A percentile compares a stretch with the other conserved stretches of the same genome.
phyloP scores from a whole-genome alignment of 2,329 filamentous ascomycete species.

The Neonectria hederae region DNA sequence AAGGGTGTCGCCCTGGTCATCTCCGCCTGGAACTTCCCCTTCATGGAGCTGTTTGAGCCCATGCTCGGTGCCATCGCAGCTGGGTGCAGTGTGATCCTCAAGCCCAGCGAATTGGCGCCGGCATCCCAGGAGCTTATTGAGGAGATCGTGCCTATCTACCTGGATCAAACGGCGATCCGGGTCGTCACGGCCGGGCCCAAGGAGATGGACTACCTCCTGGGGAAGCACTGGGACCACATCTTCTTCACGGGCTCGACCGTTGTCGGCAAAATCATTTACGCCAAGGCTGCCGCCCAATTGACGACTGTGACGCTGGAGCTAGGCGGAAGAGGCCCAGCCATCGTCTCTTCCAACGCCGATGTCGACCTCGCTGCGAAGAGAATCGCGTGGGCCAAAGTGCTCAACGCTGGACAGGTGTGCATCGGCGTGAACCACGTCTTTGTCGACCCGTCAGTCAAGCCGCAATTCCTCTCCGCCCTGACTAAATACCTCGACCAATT shows the following conservation, averaged over 20 bases:
- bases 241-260: constrained; percentile 55
- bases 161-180: constrained; percentile 51
- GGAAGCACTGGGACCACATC: constrained; percentile 53
- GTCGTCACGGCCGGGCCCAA: constrained; percentile 49
- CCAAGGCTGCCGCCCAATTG: constrained; percentile 54
- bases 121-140: constrained; percentile 49
- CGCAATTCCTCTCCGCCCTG: constrained; percentile 49
- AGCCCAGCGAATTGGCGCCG: constrained; percentile 54
- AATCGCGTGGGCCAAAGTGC: constrained; percentile 53
- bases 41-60: constrained; percentile 50
- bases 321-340: constrained; percentile 56
- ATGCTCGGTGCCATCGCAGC: constrained; percentile 55
- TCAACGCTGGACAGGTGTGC: constrained; percentile 37
- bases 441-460: constrained; percentile 51
- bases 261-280: constrained; percentile 50
- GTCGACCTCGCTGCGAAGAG: constrained; percentile 54
- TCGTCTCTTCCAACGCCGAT: constrained; percentile 52
- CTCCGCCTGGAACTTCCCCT: constrained; percentile 58
- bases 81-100: constrained; percentile 53
- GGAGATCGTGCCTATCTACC: constrained; percentile 51
- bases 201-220: constrained; percentile 50
- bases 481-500: constrained; percentile 38
- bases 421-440: constrained; percentile 54
- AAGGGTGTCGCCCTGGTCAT: constrained; percentile 56
- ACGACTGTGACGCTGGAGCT: constrained; percentile 56